phyloP scores from a whole-genome alignment of 2,329 filamentous ascomycete genomes.

The Aspergillus oerlinghausenensis region DNA sequence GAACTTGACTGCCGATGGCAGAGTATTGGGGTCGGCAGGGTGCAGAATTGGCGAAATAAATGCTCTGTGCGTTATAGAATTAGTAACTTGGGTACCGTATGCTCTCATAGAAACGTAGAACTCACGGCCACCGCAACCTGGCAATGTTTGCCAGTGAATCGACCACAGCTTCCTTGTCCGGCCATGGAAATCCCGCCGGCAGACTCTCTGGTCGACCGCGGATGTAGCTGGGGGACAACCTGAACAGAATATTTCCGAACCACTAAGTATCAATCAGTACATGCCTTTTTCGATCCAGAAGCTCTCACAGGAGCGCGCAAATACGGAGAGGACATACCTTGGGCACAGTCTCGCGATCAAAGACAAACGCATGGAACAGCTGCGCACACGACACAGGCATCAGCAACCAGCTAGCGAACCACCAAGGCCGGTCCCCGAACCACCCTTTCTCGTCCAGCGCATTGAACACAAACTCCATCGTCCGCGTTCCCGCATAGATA shows the following conservation, averaged over 20 bases:
- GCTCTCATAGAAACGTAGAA: constrained; percentile 17
- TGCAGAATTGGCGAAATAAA: constrained; percentile 86
- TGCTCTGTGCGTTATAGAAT: constrained; percentile 44
- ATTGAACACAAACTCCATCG: constrained; percentile 84
- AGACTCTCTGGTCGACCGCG: constrained; percentile 66
- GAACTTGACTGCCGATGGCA: constrained; percentile 60
- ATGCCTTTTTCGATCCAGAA: not conserved
- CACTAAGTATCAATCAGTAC: constrained; percentile 31
- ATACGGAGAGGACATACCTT: constrained; percentile 40
- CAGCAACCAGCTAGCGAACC: constrained; percentile 79
- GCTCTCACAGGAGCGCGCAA: constrained; percentile 17
- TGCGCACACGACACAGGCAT: constrained; percentile 74
- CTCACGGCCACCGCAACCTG: constrained; percentile 75
- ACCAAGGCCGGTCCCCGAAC: constrained; percentile 67
- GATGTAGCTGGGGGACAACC: constrained; percentile 73
- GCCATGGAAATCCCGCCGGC: constrained; percentile 67
- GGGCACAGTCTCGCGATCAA: constrained; percentile 71
- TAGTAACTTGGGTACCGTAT: not conserved
- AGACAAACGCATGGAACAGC: constrained; percentile 69
- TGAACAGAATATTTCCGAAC: constrained; percentile 62
- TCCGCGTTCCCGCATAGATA: constrained; percentile 75
- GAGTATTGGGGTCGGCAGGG: constrained; percentile 56
- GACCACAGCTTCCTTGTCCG: constrained; percentile 67
- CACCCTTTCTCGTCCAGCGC: constrained; percentile 68
- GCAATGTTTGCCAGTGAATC: constrained; percentile 80